Evolutionary conservation across 371 early-diverging fungal species (phyloP).

Genomic region (Mucor irregularis): DNA sequence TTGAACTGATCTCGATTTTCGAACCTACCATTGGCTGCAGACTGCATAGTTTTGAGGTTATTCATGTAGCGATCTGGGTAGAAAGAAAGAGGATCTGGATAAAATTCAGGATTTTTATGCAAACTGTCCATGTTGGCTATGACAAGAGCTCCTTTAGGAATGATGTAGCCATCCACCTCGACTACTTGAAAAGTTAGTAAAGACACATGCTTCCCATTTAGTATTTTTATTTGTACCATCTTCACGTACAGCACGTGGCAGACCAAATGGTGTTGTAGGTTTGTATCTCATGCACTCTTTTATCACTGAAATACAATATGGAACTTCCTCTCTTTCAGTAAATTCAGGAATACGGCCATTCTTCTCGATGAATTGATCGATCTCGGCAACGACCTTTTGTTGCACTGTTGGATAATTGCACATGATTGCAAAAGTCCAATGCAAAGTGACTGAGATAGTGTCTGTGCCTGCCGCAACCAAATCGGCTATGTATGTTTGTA

Average conservation of each 20-base stretch:
- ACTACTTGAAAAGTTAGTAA: too few relatives aligned
- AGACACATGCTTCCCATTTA: not conserved
- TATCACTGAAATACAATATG: slow-evolving; percentile 3
- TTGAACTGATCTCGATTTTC: slow-evolving; percentile 9
- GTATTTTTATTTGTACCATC: not conserved
- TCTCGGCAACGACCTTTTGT: not conserved
- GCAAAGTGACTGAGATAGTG: too few relatives aligned
- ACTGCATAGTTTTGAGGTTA: slow-evolving; percentile 1
- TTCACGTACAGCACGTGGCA: not conserved
- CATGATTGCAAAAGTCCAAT: too few relatives aligned
- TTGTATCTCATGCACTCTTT: slow-evolving; percentile 8
- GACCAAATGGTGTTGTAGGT: not conserved
- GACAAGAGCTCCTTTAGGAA: not conserved
- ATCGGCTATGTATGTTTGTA: slow-evolving; percentile 14
- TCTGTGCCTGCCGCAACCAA: slow-evolving; percentile 17
- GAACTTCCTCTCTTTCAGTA: not conserved
- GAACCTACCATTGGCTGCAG: slow-evolving; percentile 8
- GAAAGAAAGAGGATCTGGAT: slow-evolving; percentile 3
- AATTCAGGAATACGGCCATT: not conserved
- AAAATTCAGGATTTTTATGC: slow-evolving; percentile 5
- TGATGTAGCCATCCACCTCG: slow-evolving; percentile 1
- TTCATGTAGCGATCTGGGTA: slow-evolving; percentile 10
- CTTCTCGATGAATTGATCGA: not conserved
- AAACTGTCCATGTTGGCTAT: slow-evolving; percentile 5
- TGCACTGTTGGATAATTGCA: too few relatives aligned